Base-by-base conservation (phyloP, 352 stramenopile species). In the Globisporangium takayamanum region DNA sequence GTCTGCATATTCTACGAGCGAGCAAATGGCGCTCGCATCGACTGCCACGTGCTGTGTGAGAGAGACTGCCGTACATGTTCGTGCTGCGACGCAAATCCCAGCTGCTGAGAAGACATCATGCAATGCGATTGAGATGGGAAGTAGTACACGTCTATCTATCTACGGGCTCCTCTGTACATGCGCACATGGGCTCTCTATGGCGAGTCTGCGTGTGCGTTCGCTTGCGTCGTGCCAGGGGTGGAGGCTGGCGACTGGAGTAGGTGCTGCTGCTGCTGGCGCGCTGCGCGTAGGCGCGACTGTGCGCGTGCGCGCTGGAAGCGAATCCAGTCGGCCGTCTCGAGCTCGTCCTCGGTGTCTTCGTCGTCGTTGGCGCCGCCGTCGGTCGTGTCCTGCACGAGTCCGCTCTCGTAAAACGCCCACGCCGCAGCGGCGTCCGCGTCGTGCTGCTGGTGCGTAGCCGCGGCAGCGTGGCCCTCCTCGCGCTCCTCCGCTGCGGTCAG, bases 361-460 rank as follows among this genome's bases (percentile, higher is more conserved):
- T 63, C 67, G 36, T 66, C 59, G 10, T 72, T 72, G 37, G 25
- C 59, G 46, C 42, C 53, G 48, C 22, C 55, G 46, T 71, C 71
- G 33, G 55, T 53, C 5, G 69, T 69, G 51, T 84, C 69, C 49
- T 81, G 64, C 57, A 84, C 63, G 46, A 88, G 73, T 2, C 70
- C 78, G 62, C 74, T 76, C 50, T 69, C 64, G 67, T 87, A 89
- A 41, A 89, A 89, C 49, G 82, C 76, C 67, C 71, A 80, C 45
- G 44, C 44, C 5, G 52, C 52, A 54, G 45, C 42, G 5, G 59
- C 48, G 12, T 49, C 58, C 3, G 28, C 41, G 22, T 25, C 50
- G 26, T 33, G 26, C 42, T 50, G 22, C 26, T 2, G 45, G n/a
- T 51, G 25, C 18, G 53, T 48, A 16, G 54, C 12, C 12, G 12